phyloP scores from a whole-genome alignment of 768 basidiomycete species.

The Lactarius pseudohatsudake region DNA sequence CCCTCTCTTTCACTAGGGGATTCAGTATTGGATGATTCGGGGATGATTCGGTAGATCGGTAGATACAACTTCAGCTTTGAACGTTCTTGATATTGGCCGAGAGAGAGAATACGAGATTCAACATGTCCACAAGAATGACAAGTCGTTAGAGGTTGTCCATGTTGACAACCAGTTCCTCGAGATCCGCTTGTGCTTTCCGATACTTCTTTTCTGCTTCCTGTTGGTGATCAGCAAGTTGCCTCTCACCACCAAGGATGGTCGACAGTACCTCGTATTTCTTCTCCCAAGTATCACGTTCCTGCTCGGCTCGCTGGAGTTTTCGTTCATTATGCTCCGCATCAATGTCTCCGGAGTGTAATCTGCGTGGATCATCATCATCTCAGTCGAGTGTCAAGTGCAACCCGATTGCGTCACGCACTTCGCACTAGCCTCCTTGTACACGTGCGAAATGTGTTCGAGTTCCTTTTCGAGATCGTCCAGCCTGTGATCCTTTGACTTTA shows the following conservation, averaged over 20 bases:
- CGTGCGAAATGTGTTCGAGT: background rate
- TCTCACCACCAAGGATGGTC: background rate
- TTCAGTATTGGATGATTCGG: too few relatives aligned
- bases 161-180: constrained; percentile 20
- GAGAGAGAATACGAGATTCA: background rate
- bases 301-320: constrained; percentile 17
- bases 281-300: constrained; percentile 22
- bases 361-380: constrained; percentile 5
- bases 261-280: constrained; percentile 21
- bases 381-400: background rate
- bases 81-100: background rate
- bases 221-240: background rate
- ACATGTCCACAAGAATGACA: background rate
- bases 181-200: constrained; percentile 21
- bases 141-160: constrained; percentile 25
- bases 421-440: constrained; percentile 1
- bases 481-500: constrained; percentile 25
- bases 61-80: too few relatives aligned
- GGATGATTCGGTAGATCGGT: too few relatives aligned
- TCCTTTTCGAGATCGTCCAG: constrained; percentile 13
- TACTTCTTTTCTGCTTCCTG: constrained; percentile 21
- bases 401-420: constrained; percentile 9
- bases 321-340: constrained; percentile 22
- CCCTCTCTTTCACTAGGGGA: too few relatives aligned
- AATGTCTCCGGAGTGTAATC: constrained; percentile 19